Percentiles rank a stretch among this genome's conserved stretches.
Evolutionary conservation across 208 protist species (phyloP).

Genomic region (Trichomonas gallinae): DNA sequence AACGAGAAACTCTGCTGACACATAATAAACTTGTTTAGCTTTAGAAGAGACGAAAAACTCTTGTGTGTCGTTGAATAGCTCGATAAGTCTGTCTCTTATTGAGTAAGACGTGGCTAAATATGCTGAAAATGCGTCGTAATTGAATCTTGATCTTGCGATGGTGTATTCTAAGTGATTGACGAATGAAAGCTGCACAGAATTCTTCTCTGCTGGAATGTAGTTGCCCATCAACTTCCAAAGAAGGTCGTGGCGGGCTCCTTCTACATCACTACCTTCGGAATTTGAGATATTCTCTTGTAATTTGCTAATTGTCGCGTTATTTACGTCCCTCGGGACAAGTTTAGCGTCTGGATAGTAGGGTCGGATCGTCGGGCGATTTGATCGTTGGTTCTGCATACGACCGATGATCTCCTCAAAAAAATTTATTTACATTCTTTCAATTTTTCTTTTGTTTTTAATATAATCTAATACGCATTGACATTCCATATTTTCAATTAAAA

Average conservation of each 20-base stretch:
- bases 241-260: background rate
- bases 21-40: conserved; percentile 30
- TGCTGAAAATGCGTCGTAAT: conserved; percentile 26
- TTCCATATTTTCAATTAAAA: too few species aligned
- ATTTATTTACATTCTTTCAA: too few species aligned
- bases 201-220: conserved; percentile 17
- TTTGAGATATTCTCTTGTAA: background rate
- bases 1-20: background rate
- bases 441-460: too few species aligned
- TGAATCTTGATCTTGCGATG: conserved; percentile 36
- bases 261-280: background rate
- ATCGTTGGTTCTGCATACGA: background rate
- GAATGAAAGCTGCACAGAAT: conserved; percentile 31
- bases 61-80: conserved; percentile 46
- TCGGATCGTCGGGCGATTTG: background rate
- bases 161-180: conserved; percentile 45
- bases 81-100: conserved; percentile 41
- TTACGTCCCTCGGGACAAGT: background rate
- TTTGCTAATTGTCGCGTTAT: background rate
- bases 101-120: conserved; percentile 38
- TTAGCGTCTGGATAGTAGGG: background rate
- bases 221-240: background rate
- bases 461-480: too few species aligned
- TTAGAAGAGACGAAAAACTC: conserved; percentile 35
- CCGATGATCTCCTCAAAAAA: too few species aligned